Evolutionary conservation across 495 filamentous ascomycete species (phyloP).

Genomic region (Penicillium desertorum): DNA sequence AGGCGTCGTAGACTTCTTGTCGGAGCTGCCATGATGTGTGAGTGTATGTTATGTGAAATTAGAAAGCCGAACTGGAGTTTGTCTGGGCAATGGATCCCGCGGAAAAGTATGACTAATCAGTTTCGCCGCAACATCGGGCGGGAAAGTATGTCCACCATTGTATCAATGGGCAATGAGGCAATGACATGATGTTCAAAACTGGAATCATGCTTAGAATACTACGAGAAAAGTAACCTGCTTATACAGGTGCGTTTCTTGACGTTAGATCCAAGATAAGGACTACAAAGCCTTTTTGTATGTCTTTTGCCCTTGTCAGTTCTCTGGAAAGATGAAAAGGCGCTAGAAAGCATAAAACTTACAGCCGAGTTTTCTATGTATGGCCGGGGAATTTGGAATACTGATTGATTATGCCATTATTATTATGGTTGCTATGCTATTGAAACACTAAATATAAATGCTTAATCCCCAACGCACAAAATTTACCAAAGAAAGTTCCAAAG

Average conservation of each 20-base stretch:
- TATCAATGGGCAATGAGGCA: not conserved
- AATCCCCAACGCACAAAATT: not conserved
- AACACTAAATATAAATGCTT: conserved; percentile 22
- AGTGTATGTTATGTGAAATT: conserved; percentile 9
- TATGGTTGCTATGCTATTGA: conserved; percentile 21
- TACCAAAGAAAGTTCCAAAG: conserved; percentile 7
- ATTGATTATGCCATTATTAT: conserved; percentile 24
- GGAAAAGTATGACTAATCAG: conserved; percentile 25
- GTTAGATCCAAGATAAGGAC: not conserved
- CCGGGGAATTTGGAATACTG: not conserved
- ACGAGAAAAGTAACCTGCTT: not conserved
- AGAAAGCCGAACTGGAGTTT: conserved; percentile 15
- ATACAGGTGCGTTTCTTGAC: not conserved
- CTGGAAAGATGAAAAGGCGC: not conserved
- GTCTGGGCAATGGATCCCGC: conserved; percentile 16
- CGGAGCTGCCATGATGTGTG: conserved; percentile 40
- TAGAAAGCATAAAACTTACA: not conserved
- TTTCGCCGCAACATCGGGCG: conserved; percentile 11
- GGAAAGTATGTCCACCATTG: conserved; percentile 5
- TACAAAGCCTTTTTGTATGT: not conserved
- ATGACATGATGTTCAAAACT: not conserved
- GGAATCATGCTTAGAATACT: not conserved
- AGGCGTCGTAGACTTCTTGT: conserved; percentile 39
- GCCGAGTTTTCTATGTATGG: not conserved
- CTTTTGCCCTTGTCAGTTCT: not conserved